These are phyloP conservation scores for Sclerotinia subarctica DNA, from an alignment of 2,329 filamentous ascomycete species.

Conservation along the genomic window DNA sequence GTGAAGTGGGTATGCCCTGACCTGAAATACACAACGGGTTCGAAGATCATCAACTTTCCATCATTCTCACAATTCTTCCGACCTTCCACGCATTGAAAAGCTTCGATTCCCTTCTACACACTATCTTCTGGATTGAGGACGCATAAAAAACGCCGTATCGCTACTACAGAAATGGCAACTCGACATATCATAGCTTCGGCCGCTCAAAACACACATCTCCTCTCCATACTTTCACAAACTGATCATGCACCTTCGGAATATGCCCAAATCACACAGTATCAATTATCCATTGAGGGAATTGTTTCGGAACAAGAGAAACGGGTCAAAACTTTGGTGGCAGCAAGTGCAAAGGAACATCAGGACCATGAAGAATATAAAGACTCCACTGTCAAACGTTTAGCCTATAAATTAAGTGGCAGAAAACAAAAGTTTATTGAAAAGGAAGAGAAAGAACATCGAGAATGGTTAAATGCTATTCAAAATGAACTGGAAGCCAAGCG, in stretches of 20 bases:
- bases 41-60: background rate
- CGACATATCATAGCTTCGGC: constrained; percentile 17
- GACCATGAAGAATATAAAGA: constrained; percentile 53
- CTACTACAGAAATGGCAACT: constrained; percentile 4
- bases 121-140: background rate
- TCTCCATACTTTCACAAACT: constrained; percentile 47
- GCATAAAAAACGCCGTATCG: background rate
- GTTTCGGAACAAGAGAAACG: constrained; percentile 40
- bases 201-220: constrained; percentile 36
- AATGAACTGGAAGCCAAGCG: constrained; percentile 42
- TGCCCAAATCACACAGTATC: constrained; percentile 45
- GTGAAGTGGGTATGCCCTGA: background rate
- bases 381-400: constrained; percentile 49
- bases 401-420: constrained; percentile 49
- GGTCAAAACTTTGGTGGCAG: constrained; percentile 34
- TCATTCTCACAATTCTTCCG: background rate
- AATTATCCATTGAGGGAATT: constrained; percentile 46
- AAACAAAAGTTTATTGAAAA: constrained; percentile 46
- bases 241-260: constrained; percentile 48
- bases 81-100: background rate
- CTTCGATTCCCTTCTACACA: background rate
- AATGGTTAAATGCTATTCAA: constrained; percentile 52
- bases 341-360: constrained; percentile 43
- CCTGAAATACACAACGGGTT: background rate
- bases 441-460: constrained; percentile 51